phyloP scores from a whole-genome alignment of 2,329 filamentous ascomycete genomes.

The Sporothrix brunneoviolacea region DNA sequence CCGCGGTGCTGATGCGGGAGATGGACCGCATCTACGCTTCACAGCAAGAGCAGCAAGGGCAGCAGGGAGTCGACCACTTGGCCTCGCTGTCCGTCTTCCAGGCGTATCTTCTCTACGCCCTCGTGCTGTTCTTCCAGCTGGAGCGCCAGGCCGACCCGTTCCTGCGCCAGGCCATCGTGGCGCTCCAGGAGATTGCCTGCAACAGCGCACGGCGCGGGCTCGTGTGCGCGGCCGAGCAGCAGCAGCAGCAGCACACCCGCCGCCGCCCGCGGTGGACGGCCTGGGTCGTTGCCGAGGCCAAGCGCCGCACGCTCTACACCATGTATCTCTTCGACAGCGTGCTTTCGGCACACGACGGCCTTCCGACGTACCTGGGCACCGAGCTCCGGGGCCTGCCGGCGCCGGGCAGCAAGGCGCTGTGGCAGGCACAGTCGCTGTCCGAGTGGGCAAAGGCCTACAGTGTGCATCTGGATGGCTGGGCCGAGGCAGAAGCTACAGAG shows the following conservation, averaged over 20 bases:
- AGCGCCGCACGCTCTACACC: constrained; percentile 42
- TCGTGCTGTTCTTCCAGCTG: constrained; percentile 24
- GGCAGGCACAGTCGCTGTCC: constrained; percentile 31
- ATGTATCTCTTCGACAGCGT: constrained; percentile 50
- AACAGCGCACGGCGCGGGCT: constrained; percentile 34
- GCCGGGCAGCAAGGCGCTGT: constrained; percentile 35
- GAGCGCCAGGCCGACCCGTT: constrained; percentile 18
- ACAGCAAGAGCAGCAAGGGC: constrained; percentile 20
- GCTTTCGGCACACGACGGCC: constrained; percentile 34
- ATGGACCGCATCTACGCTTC: constrained; percentile 31
- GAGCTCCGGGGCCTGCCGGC: constrained; percentile 41
- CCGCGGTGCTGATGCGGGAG: constrained; percentile 32
- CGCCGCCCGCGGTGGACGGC: constrained; percentile 42
- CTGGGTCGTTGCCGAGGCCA: constrained; percentile 48
- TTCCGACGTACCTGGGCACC: constrained; percentile 41
- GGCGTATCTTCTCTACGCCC: constrained; percentile 46
- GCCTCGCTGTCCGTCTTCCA: constrained; percentile 41
- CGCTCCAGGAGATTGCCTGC: constrained; percentile 44
- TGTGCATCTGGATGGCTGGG: constrained; percentile 35
- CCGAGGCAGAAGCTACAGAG: no score
- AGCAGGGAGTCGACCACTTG: constrained; percentile 20
- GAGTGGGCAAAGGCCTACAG: constrained; percentile 41
- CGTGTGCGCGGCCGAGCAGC: constrained; percentile 35
- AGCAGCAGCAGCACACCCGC: constrained; percentile 12
- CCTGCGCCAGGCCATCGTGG: constrained; percentile 39